A percentile compares a stretch with the other conserved stretches of the same genome.
These are phyloP conservation scores for Verticillium longisporum DNA, from an alignment of 2,329 filamentous ascomycete species.

Conservation along the genomic window DNA sequence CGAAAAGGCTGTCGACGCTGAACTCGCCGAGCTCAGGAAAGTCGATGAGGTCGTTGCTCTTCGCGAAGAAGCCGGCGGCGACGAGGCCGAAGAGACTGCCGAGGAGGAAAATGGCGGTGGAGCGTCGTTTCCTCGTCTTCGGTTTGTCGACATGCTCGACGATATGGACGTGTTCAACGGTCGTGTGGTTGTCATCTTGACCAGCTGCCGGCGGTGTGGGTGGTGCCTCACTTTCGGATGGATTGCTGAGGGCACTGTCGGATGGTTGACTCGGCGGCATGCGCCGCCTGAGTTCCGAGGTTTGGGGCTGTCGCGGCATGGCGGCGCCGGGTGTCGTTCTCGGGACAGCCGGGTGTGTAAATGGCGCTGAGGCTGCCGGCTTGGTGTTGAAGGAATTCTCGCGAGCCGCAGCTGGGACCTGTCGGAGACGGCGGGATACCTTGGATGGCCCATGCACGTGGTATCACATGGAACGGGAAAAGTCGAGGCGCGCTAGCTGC, in stretches of 20 bases:
- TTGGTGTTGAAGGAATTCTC: not conserved
- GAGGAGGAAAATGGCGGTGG: slow-evolving; percentile 76
- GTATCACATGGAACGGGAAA: not conserved
- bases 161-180: slow-evolving; percentile 32
- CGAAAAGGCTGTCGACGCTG: slow-evolving; percentile 79
- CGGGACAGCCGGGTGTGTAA: not conserved
- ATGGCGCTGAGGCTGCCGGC: not conserved
- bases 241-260: slow-evolving; percentile 8
- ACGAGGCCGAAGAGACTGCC: slow-evolving; percentile 87
- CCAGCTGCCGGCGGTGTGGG: slow-evolving; percentile 1
- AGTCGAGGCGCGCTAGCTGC: not conserved
- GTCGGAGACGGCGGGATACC: not conserved
- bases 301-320: not conserved
- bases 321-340: not conserved
- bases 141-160: slow-evolving; percentile 28
- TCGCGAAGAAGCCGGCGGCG: slow-evolving; percentile 84
- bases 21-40: slow-evolving; percentile 63
- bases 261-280: slow-evolving; percentile 13
- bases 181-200: slow-evolving; percentile 25
- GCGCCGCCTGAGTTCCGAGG: slow-evolving; percentile 6
- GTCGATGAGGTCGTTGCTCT: slow-evolving; percentile 82
- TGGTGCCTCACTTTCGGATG: slow-evolving; percentile 11
- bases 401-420: not conserved
- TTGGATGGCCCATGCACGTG: not conserved
- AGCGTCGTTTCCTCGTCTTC: slow-evolving; percentile 63